Base-by-base conservation (phyloP, 78 protist species). In the Isochrysis galbana region DNA sequence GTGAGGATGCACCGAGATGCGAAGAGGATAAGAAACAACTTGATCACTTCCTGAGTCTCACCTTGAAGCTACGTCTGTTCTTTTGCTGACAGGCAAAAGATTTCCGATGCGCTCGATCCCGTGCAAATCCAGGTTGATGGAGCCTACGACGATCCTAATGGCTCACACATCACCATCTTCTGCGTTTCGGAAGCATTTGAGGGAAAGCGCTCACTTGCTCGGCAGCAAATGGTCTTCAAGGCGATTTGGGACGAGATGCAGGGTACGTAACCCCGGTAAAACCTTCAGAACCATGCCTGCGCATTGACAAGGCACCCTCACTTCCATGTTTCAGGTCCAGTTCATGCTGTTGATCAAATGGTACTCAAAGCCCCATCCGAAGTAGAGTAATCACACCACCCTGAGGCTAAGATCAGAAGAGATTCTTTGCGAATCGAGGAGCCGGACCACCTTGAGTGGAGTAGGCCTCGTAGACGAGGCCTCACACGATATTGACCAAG, bases 101-200 rank as follows among this genome's bases (percentile, higher is more conserved):
- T 69, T 29, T 11, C 26, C 22, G 78, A n/a, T 1, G 82, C 36
- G 82, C 82, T 72, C 44, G 82, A 36, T 1, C 36, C 82, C 45
- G 0, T 10, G 19, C 0, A 36, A 25, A 26, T 72, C 39, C 5
- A 29, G 36, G 88, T 80, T 2, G 2, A 23, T 44, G 86, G 42
- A 21, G 88, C 88, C 10, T 80, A 7, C 32, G 88, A 80, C 54
- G 88, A 80, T 22, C 88, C 88, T 46, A 80, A 80, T 51, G 88
- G 88, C 38, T 44, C 55, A 0, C 88, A 80, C 88, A 80, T 80
- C 88, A 23, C 88, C 11, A 44, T 80, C 36, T 21, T 10, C 25
- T 14, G 34, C 23, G 88, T 80, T 2, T 39, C 88, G 3, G 26
- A 5, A 41, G 2, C 32, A 34, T 80, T 80, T n/a, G 88, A 80